Evolutionary conservation across 371 early-diverging fungal genomes (phyloP).

Genomic region (Batrachochytrium dendrobatidis): DNA sequence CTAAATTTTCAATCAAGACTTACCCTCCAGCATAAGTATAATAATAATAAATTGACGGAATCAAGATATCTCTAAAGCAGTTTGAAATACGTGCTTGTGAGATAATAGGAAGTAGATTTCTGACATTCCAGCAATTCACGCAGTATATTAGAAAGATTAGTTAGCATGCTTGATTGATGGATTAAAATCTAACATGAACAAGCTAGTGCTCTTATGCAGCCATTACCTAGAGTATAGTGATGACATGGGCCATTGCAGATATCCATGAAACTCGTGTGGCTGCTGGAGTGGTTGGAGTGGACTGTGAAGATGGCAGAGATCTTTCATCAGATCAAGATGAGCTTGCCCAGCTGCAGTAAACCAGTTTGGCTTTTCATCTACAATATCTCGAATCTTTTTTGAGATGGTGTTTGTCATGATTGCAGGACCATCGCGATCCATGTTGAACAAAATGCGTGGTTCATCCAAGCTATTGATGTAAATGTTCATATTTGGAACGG

Average conservation of each 20-base stretch:
- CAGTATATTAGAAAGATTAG: too few species aligned
- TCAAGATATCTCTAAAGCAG: slow-evolving; percentile 14
- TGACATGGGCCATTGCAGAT: slow-evolving; percentile 1
- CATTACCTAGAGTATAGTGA: too few species aligned
- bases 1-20: background rate
- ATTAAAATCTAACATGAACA: too few species aligned
- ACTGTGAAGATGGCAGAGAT: background rate
- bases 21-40: background rate
- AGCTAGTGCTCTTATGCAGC: too few species aligned
- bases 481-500: background rate
- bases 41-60: slow-evolving; percentile 10
- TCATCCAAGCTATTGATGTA: slow-evolving; percentile 4
- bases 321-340: background rate
- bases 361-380: too few species aligned
- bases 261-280: too few species aligned
- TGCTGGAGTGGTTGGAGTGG: background rate
- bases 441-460: slow-evolving; percentile 4
- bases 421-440: background rate
- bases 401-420: too few species aligned
- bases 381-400: too few species aligned
- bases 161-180: too few species aligned
- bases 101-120: background rate
- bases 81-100: background rate
- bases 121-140: background rate
- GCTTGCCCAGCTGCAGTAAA: too few species aligned